Base-by-base conservation (phyloP, 2,329 filamentous ascomycete genomes). In the Ilyonectria mors-panacis region DNA sequence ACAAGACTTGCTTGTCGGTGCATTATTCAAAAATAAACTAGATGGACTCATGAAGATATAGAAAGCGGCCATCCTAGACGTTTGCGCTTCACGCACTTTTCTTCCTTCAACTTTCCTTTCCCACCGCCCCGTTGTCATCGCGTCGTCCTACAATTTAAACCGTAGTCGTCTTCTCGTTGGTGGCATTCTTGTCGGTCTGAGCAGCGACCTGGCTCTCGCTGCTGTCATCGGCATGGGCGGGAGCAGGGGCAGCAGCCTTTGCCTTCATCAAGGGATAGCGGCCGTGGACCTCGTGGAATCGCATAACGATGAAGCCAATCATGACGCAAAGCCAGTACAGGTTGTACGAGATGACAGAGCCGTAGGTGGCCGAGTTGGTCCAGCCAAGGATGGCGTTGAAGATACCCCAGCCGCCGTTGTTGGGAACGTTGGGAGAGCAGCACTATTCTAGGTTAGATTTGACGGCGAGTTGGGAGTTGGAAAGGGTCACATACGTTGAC, bases 381-480 rank as follows among this genome's bases (percentile, higher is more conserved):
- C 94, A 97, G 65, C 94, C 94, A 12, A 97, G 85, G 59, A 97
- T 86, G 65, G 93, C 90, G 75, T 97, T 95, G 86, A 97, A 95
- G 73, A 97, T 90, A 56, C 93, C 93, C 94, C 94, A 97, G 50
- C 93, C 93, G 47, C 91, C 90, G 53, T 91, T 91, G 47, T 92
- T 91, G 67, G 92, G 89, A 37, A 91, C 80, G 62, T 89, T 83
- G 0, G 94, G 91, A 73, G 88, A 94, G 79, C 93, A 96, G 84
- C 93, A 97, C 90, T 92, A 61, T 23, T 17, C 15, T 4, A 21
- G n/a, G 57, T 65, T n/a, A 65, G 61, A 58, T 12, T 57, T n/a
- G 4, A 19, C 28, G 17, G 10, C 12, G 21, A 4, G 17, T 67
- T 7, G 54, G 54, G 6, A 44, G 9, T 10, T n/a, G 21, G 0